Conservation (phyloP, 108 stramenopile species). For the Cylindrotheca closterium region DNA sequence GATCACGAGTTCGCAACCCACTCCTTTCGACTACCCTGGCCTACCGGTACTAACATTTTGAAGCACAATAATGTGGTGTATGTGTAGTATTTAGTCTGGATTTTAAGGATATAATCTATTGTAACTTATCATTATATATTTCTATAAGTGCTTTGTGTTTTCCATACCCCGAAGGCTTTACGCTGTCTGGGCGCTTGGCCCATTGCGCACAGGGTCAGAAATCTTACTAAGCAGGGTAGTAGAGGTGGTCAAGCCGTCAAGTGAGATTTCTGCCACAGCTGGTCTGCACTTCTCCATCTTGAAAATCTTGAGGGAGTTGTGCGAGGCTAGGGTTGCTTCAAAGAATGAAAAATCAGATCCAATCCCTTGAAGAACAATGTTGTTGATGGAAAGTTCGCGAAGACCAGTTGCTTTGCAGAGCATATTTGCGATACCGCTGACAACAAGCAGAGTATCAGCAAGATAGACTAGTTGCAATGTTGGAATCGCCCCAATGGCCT, state of each 20-base stretch:
- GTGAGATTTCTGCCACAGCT: background rate
- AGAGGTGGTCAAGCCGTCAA: background rate
- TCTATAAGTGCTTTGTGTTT: no score
- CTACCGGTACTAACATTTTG: no score
- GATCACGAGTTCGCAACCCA: no score
- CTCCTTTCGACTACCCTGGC: no score
- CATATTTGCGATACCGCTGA: constrained; percentile 3
- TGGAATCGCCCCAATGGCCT: constrained; percentile 1
- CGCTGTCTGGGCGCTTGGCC: background rate
- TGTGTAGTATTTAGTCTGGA: no score
- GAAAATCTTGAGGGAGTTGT: constrained; percentile 6
- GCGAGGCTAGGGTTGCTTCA: constrained; percentile 5
- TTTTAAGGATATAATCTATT: no score
- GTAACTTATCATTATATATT: no score
- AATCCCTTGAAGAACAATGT: constrained; percentile 8
- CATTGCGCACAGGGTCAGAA: background rate
- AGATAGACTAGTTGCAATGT: constrained; percentile 2
- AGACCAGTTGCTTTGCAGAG: constrained; percentile 2
- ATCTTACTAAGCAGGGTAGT: background rate
- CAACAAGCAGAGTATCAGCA: background rate
- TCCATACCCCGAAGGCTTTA: no score
- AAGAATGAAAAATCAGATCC: background rate
- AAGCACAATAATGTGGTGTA: no score
- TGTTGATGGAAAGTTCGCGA: background rate
- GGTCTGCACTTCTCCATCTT: constrained; percentile 1